These are phyloP conservation scores for Hypoxylon rickii DNA, from an alignment of 495 filamentous ascomycete species.

Conservation along the genomic window DNA sequence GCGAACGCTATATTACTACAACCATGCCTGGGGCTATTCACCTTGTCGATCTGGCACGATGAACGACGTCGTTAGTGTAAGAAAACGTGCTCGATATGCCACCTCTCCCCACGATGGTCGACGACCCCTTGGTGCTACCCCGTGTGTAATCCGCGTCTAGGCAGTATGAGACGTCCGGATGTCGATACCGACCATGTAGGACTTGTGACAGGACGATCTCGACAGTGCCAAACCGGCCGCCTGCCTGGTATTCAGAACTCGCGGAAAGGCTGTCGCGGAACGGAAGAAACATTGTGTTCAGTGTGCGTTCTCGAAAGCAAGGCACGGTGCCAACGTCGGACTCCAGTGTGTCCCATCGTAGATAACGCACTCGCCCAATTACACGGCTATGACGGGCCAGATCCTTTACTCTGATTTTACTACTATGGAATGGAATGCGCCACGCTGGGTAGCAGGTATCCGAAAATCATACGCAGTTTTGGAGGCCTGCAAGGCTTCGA, in stretches of 20 bases:
- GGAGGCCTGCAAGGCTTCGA: conserved; percentile 27
- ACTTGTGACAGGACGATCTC: conserved; percentile 11
- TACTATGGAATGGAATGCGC: conserved; percentile 4
- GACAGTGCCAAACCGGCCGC: conserved; percentile 3
- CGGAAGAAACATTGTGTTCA: conserved; percentile 6
- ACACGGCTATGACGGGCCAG: conserved; percentile 13
- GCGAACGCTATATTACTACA: conserved; percentile 20
- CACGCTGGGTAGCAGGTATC: conserved; percentile 14
- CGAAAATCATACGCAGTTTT: conserved; percentile 21
- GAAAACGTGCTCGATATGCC: conserved; percentile 17
- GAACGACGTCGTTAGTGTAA: conserved; percentile 13
- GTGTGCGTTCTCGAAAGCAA: not conserved
- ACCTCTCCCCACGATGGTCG: conserved; percentile 6
- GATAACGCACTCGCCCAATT: conserved; percentile 8
- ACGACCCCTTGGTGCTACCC: conserved; percentile 20
- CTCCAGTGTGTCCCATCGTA: conserved; percentile 1
- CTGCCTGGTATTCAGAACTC: not conserved
- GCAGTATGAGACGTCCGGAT: conserved; percentile 2
- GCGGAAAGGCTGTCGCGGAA: conserved; percentile 24
- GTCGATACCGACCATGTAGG: no score
- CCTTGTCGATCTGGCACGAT: conserved; percentile 24
- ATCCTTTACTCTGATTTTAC: conserved; percentile 1
- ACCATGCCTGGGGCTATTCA: conserved; percentile 14
- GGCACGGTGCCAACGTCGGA: conserved; percentile 1
- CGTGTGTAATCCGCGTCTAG: conserved; percentile 9